Conservation (phyloP, 2,329 filamentous ascomycete genomes). For the Lachnellula hyalina region DNA sequence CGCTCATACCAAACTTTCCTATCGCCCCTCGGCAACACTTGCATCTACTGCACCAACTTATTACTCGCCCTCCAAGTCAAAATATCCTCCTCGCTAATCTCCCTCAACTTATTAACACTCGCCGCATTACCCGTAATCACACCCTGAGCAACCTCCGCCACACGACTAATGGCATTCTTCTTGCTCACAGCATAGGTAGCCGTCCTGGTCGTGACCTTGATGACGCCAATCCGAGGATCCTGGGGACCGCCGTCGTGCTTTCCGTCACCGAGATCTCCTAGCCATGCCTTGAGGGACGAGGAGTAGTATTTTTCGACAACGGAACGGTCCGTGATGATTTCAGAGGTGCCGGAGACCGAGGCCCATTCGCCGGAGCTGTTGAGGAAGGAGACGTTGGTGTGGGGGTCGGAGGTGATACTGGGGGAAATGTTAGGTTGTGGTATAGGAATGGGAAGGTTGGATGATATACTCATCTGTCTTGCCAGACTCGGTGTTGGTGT, state of each 20-base stretch:
- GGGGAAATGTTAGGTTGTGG: neutral
- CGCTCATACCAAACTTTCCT: too few species aligned
- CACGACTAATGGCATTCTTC: conserved; percentile 58
- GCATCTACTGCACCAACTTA: conserved; percentile 26
- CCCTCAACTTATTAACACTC: conserved; percentile 68
- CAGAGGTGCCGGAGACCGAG: conserved; percentile 70
- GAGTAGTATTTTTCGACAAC: conserved; percentile 72
- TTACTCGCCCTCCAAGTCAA: conserved; percentile 48
- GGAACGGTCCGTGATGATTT: conserved; percentile 62
- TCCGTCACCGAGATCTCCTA: conserved; percentile 80
- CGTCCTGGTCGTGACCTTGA: conserved; percentile 67
- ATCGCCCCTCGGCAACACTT: neutral
- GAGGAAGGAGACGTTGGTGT: conserved; percentile 79
- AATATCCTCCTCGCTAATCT: conserved; percentile 64
- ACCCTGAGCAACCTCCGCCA: conserved; percentile 70
- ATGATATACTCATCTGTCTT: conserved; percentile 65
- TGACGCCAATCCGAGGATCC: conserved; percentile 77
- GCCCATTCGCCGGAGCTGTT: conserved; percentile 77
- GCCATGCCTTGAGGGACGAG: conserved; percentile 70
- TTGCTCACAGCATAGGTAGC: conserved; percentile 65
- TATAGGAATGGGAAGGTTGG: neutral
- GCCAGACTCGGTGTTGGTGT: conserved; percentile 84
- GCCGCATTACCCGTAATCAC: conserved; percentile 67
- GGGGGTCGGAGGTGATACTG: conserved; percentile 57
- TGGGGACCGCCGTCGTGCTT: conserved; percentile 75